Percentiles rank a stretch among this genome's conserved stretches.
These are phyloP conservation scores for Raphidocelis subcapitata DNA, from an alignment of 139 green algal genomes.

Conservation along the genomic window DNA sequence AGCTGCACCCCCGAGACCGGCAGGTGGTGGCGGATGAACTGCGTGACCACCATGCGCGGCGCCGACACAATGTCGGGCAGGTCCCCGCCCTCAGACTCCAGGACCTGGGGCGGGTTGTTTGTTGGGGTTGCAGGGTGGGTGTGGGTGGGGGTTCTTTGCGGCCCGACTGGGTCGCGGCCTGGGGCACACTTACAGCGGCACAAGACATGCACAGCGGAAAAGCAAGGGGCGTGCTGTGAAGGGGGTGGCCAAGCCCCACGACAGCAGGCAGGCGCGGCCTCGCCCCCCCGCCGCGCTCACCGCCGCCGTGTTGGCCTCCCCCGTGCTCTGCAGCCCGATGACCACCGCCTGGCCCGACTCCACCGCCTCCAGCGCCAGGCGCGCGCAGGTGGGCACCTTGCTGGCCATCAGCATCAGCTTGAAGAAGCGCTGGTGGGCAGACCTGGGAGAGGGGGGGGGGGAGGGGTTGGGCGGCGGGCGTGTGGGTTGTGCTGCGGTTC, in stretches of 20 bases:
- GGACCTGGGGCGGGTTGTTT: too few species aligned
- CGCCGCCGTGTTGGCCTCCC: constrained; percentile 71
- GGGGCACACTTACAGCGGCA: too few species aligned
- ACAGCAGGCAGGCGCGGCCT: too few species aligned
- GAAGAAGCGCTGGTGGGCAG: constrained; percentile 52
- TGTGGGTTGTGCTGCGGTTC: neutral
- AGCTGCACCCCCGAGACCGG: neutral
- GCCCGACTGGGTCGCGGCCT: too few species aligned
- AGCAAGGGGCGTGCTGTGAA: too few species aligned
- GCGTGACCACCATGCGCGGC: constrained; percentile 64
- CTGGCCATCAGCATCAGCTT: constrained; percentile 78
- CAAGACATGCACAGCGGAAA: too few species aligned
- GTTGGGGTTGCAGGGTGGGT: too few species aligned
- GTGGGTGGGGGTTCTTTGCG: too few species aligned
- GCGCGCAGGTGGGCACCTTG: constrained; percentile 70
- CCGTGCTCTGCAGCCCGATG: constrained; percentile 83
- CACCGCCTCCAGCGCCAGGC: constrained; percentile 63
- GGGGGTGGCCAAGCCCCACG: too few species aligned
- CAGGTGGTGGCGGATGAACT: constrained; percentile 39
- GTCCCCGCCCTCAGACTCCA: constrained; percentile 40
- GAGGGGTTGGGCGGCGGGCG: constrained; percentile 6
- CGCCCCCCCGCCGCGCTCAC: constrained; percentile 18
- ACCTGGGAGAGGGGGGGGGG: constrained; percentile 28
- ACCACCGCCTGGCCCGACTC: constrained; percentile 67
- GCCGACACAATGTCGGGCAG: constrained; percentile 83